Evolutionary conservation across 148 eudicot species (phyloP).

Genomic region (Pouteria glomerata): DNA sequence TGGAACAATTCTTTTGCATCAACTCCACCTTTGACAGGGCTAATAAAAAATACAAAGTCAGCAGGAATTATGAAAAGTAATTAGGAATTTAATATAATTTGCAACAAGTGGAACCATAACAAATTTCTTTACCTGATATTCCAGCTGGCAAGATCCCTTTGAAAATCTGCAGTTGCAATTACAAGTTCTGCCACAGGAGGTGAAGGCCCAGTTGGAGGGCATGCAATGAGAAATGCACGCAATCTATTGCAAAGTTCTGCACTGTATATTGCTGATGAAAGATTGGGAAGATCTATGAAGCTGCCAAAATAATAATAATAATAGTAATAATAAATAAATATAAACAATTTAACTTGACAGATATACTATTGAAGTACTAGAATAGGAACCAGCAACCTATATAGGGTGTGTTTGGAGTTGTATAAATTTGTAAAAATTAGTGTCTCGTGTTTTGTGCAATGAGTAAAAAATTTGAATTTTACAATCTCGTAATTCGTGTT

Average conservation of each 20-base stretch:
- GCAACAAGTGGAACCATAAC: not conserved
- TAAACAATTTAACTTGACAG: too few species aligned
- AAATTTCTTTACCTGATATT: slow-evolving; percentile 52
- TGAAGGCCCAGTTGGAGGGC: slow-evolving; percentile 81
- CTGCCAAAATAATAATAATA: slow-evolving; percentile 40
- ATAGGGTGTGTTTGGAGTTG: too few species aligned
- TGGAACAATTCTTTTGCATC: slow-evolving; percentile 93
- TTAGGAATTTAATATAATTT: not conserved
- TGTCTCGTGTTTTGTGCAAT: too few species aligned
- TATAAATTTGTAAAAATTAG: too few species aligned
- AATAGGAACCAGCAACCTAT: too few species aligned
- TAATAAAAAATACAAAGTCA: slow-evolving; percentile 24
- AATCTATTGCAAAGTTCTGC: slow-evolving; percentile 71
- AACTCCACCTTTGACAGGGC: slow-evolving; percentile 89
- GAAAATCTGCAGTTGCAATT: slow-evolving; percentile 87
- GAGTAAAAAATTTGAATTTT: too few species aligned
- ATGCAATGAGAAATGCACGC: slow-evolving; percentile 75
- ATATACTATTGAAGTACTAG: too few species aligned
- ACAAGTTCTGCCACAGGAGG: slow-evolving; percentile 86
- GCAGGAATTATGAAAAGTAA: not conserved
- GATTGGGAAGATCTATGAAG: slow-evolving; percentile 86
- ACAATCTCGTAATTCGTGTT: too few species aligned
- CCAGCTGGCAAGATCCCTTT: slow-evolving; percentile 78
- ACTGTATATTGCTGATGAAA: slow-evolving; percentile 80
- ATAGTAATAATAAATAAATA: too few species aligned